Base-by-base conservation (phyloP, 352 stramenopile genomes). In the Phytophthora parvispora region DNA sequence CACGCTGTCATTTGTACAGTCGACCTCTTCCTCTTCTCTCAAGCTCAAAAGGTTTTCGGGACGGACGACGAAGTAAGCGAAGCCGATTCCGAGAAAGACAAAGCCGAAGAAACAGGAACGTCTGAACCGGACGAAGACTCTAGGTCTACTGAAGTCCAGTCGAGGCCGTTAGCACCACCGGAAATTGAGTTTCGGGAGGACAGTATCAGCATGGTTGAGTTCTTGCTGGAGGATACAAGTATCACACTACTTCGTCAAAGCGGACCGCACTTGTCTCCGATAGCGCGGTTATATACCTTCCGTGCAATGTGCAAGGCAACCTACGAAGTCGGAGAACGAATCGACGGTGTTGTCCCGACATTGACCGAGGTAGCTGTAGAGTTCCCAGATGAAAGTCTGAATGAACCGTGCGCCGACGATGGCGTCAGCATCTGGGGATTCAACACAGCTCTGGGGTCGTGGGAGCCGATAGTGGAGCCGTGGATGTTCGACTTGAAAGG, bases 341-440 rank as follows among this genome's bases (percentile, higher is more conserved):
- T 69, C 34, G 47, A 68, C 12, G 67, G 69, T 18, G 16, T 67
- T 18, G 31, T 70, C 15, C 56, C 59, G 38, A 63, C 61, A 10
- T 65, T 72, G 2, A 60, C 65, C 12, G 38, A 86, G n/a, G 59
- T 92, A 4, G 53, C 67, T 13, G 66, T 93, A 7, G 75, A 92
- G 36, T 92, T 94, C 20, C 83, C 83, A 0, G 76, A 92, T 45
- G 86, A 93, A 36, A 78, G 47, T 32, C 67, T 72, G 2, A 77
- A 64, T 1, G 74, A 90, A 43, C 55, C 86, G 10, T 74, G 74
- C 20, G 83, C 88, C 24, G 83, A 94, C 34, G 86, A 95, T 67
- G 87, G 89, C 16, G 59, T 95, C 10, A 95, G 87, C 40, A 63
- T 90, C 10, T 96, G 86, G 87, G 80, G 80, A 20, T 95, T 96